Evolutionary conservation across 129 eudicot genomes (phyloP).

Genomic region (Tanacetum coccineum): DNA sequence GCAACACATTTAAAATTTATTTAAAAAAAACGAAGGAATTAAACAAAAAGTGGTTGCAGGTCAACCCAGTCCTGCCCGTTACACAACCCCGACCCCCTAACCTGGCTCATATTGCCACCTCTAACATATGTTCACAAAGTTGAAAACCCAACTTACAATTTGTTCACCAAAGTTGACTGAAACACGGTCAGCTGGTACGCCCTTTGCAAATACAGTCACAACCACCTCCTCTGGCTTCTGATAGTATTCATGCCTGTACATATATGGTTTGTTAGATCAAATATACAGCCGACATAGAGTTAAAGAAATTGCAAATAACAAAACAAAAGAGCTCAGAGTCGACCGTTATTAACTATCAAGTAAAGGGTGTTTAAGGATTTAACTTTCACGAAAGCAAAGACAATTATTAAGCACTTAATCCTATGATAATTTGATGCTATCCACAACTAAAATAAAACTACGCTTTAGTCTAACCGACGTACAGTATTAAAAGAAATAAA

Average conservation of each 20-base stretch:
- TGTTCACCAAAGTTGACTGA: conserved; percentile 79
- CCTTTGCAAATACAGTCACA: conserved; percentile 80
- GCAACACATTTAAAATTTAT: neutral
- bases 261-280: conserved; percentile 10
- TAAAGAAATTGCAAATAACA: no score
- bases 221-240: conserved; percentile 90
- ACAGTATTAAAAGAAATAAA: neutral
- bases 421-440: neutral
- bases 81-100: no score
- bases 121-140: neutral
- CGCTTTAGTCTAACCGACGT: neutral
- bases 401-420: neutral
- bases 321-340: neutral
- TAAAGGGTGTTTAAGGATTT: neutral
- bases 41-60: no score
- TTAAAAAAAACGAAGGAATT: neutral
- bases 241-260: conserved; percentile 73
- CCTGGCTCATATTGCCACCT: no score
- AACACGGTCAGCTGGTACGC: conserved; percentile 54
- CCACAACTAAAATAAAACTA: neutral
- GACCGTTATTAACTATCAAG: neutral
- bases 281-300: neutral
- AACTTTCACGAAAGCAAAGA: neutral
- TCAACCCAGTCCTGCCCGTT: no score
- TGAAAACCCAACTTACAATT: conserved; percentile 47